Evolutionary conservation across 1,284 basidiomycete species (phyloP), one percentile per base, ranked within the genome.

Genomic region (Cryptococcus deneoformans): DNA sequence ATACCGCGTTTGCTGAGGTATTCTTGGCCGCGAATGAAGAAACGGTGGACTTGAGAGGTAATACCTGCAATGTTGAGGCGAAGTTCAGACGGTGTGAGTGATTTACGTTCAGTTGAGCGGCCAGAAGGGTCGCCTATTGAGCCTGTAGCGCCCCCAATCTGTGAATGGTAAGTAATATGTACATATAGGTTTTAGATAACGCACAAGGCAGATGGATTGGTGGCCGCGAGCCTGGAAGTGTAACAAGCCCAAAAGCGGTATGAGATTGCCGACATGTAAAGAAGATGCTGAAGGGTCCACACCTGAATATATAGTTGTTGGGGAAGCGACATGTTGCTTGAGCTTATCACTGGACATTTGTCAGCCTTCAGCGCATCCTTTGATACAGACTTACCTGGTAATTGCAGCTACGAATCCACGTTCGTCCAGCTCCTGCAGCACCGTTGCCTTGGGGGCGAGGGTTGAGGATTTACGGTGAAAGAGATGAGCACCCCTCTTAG

Each of bases 121-220:
- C 96, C 96, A 0, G 92, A 93, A 2, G 96, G 96, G 72, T 99
- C 96, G 6, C 96, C 96, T 38, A 99, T 89, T n/a, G 88, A 84
- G 2, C 93, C 96, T 0, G 96, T 98, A 1, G 92, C 95, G 0
- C 94, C 94, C 39, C 95, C 95, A 72, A 97, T 89, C 93, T 97
- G 68, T 2, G n/a, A 0, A 16, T 14, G 38, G 2, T 12, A 44
- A 7, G 36, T 8, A 29, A 49, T 14, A n/a, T n/a, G 11, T 29
- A 29, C 20, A 40, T 12, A 53, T 1, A 37, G 20, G 46, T 20
- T 29, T 11, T 10, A 14, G 7, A 12, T 36, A 69, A 75, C 85
- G 76, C 74, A 92, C 90, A 29, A 99, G 82, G 8, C 89, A 87
- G 14, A 98, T 86, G 40, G 87, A 82, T 34, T 81, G 81, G 74